Evolutionary conservation across 176 grass and related monocot species (phyloP).

Genomic region (Canna indica): DNA sequence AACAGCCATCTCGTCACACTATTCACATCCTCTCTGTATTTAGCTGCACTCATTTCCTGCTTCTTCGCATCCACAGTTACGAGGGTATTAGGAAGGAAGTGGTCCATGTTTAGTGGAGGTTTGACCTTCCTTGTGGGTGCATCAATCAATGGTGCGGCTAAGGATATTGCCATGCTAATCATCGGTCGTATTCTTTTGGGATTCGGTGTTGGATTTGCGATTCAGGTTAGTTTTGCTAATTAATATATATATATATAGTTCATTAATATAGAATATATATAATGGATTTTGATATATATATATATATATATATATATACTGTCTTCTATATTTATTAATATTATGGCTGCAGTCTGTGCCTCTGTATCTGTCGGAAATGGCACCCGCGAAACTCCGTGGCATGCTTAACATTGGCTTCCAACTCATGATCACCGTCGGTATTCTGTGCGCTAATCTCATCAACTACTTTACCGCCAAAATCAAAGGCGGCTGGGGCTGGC

Average conservation of each 20-base stretch:
- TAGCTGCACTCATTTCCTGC: constrained; percentile 46
- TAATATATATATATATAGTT: no score
- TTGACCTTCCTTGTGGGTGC: constrained; percentile 51
- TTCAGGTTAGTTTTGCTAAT: constrained; percentile 35
- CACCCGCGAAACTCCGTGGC: neutral
- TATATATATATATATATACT: no score
- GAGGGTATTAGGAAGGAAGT: constrained; percentile 38
- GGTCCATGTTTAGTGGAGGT: constrained; percentile 57
- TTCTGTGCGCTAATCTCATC: neutral
- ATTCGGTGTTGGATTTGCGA: constrained; percentile 44
- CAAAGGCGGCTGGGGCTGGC: neutral
- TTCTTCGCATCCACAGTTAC: constrained; percentile 59
- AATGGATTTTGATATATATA: no score
- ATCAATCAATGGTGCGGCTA: constrained; percentile 40
- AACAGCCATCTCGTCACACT: neutral
- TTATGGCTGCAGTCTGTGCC: neutral
- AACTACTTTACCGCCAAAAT: neutral
- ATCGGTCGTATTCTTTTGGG: constrained; percentile 47
- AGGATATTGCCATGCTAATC: constrained; percentile 55
- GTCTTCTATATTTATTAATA: no score
- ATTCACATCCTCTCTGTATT: neutral
- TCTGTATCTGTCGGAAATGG: neutral
- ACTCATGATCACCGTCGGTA: neutral
- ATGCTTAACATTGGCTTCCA: neutral
- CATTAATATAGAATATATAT: no score